Base-by-base conservation (phyloP, 345 rosid species). In the Schrenkiella parvula region DNA sequence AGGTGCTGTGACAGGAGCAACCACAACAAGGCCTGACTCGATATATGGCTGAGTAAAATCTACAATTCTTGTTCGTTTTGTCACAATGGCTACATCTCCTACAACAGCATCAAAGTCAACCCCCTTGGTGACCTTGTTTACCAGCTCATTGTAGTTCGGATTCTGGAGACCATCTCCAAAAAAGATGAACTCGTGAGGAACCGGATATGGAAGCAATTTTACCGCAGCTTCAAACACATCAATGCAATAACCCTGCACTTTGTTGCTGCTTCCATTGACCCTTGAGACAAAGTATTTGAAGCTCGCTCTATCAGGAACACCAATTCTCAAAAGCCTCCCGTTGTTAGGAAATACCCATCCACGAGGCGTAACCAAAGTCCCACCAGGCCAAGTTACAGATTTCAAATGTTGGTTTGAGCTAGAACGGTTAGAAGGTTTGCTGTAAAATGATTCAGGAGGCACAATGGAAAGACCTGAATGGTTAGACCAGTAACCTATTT, bases 321-420 rank as follows among this genome's bases (percentile, higher is more conserved):
- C 98, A 23, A 93, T 87, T 70, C 85, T 85, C 63, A 93, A 75
- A 74, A 68, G 66, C 80, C 74, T 85, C 23, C 96, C 98, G 48
- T 93, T 91, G 72, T 89, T 74, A 15, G 85, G 95, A 58, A 93
- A 89, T 28, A 91, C 88, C 97, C 98, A 93, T 64, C 98, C 98
- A 34, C 98, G 95, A 68, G 97, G 98, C 39, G 2, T 80, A 19
- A 47, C 68, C 11, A 58, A 78, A 26, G 47, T 57, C 68, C 95
- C 91, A 60, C 97, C 96, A 64, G 98, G 97, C 97, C 98, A 93
- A 53, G 84, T 79, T 76, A 89, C 97, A 77, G 64, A 34, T 23
- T 43, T 21, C 57, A 93, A 58, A 44, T 79, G 84, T 50, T 93
- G 97, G 83, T 76, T 93, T 56, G 93, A 87, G 71, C 74, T 85